These are phyloP conservation scores for Aschersonia sp. DNA, from an alignment of 2,329 filamentous ascomycete genomes.

Conservation along the genomic window DNA sequence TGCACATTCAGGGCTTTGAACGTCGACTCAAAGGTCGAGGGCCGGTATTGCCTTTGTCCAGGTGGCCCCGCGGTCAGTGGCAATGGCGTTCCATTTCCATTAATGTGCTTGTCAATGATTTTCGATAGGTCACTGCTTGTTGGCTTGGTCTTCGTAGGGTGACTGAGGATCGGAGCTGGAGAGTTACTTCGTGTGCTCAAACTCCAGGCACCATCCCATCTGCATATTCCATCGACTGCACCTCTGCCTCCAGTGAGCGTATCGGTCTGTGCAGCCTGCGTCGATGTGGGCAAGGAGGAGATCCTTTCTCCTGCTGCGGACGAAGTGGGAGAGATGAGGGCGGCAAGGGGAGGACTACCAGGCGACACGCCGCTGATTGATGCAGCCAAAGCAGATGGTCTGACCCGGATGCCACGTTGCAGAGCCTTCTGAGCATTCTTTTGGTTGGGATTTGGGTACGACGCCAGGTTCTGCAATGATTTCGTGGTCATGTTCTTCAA, in stretches of 20 bases:
- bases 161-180: not conserved
- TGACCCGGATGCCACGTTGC: conserved; percentile 15
- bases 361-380: conserved; percentile 1
- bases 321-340: not conserved
- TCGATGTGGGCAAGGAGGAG: not conserved
- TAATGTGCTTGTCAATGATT: conserved; percentile 10
- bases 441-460: conserved; percentile 40
- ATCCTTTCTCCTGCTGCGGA: not conserved
- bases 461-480: conserved; percentile 37
- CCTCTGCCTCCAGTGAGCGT: not conserved
- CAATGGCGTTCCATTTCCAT: conserved; percentile 26
- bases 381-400: conserved; percentile 3
- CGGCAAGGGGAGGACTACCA: not conserved
- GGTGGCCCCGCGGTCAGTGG: conserved; percentile 41
- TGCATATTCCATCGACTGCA: conserved; percentile 2
- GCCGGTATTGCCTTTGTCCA: conserved; percentile 33
- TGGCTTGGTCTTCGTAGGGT: not conserved
- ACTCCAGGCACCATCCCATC: not conserved
- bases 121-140: conserved; percentile 1
- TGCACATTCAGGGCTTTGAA: conserved; percentile 14
- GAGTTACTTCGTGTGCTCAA: conserved; percentile 1
- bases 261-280: not conserved
- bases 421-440: conserved; percentile 34
- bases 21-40: conserved; percentile 25
- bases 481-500: conserved; percentile 28